Evolutionary conservation across 2,329 filamentous ascomycete species (phyloP), one percentile per base, ranked within the genome.

Genomic region (Verticillium dahliae): DNA sequence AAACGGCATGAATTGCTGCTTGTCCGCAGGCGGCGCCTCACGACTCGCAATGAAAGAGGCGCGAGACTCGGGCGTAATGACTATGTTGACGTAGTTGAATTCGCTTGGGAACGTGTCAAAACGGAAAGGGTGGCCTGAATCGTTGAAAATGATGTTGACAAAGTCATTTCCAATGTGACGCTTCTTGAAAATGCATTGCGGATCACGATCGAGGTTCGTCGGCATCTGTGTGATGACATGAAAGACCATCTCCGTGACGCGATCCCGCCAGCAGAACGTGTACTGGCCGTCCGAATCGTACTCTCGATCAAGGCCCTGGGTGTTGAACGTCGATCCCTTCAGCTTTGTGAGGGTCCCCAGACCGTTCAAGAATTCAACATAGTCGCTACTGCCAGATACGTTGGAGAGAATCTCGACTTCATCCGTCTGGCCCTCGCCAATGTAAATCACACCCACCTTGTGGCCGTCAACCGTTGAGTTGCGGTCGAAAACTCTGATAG

Each of bases 211-310:
- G 14, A 89, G 78, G 70, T 96, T 85, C 10, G 92, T 97, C 1
- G 95, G 95, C 95, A 99, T 99, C 82, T 98, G 92, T 4, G 94
- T 99, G 5, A 91, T 92, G 60, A 98, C 89, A 72, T 98, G 95
- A 75, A 96, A 99, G 35, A 98, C 89, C 55, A 99, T 90, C 73
- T 98, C 95, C 5, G 93, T 95, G 62, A 97, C 92, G 54, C 93
- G 85, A 72, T 98, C 95, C 63, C 93, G 90, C 93, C 95, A 99
- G 69, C 91, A 94, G 71, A 94, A 93, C 0, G 93, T 92, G 73
- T 90, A 92, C 69, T 93, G 85, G 37, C 95, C 95, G 73, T 99
- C 95, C 1, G 82, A 81, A 69, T 94, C 88, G 67, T 88, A 84
- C 64, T 86, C 82, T 35, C 87, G 86, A 72, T 98, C 93, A 33